Evolutionary conservation across 192 early-diverging fungal genomes (phyloP).

Genomic region (Backusella macrospora): DNA sequence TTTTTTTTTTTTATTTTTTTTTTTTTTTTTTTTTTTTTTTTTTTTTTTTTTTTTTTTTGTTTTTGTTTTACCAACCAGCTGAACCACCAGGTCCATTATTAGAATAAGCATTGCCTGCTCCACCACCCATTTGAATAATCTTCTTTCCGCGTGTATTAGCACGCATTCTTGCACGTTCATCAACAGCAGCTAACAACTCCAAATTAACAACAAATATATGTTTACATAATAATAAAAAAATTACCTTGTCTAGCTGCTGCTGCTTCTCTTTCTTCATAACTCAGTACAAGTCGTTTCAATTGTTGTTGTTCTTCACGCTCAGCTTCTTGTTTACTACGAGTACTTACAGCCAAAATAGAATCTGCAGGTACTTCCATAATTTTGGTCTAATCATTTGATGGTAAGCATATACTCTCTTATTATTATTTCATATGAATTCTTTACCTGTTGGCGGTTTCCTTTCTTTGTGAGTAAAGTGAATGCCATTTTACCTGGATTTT

Average conservation of each 20-base stretch:
- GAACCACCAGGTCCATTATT: neutral
- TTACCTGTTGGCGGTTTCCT: constrained; percentile 80
- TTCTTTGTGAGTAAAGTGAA: constrained; percentile 85
- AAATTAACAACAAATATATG: neutral
- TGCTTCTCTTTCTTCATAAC: constrained; percentile 83
- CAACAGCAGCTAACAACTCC: constrained; percentile 24
- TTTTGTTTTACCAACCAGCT: constrained; percentile 2
- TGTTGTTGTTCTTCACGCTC: constrained; percentile 87
- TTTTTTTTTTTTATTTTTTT: no score
- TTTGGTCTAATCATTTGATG: constrained; percentile 49
- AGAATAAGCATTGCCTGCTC: constrained; percentile 34
- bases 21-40: no score
- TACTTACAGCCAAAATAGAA: constrained; percentile 81
- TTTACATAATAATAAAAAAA: neutral
- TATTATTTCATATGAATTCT: neutral
- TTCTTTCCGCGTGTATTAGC: constrained; percentile 18
- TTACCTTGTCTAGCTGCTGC: constrained; percentile 40
- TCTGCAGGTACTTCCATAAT: constrained; percentile 78
- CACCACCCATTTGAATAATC: constrained; percentile 41
- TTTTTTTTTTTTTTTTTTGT: neutral
- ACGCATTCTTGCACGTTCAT: constrained; percentile 32
- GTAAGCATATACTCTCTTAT: neutral
- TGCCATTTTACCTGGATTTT: constrained; percentile 59
- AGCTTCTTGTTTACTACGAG: constrained; percentile 83
- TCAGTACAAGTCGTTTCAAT: constrained; percentile 90